Conservation (phyloP, 257 asterid genomes). For the Coffea canephora region DNA sequence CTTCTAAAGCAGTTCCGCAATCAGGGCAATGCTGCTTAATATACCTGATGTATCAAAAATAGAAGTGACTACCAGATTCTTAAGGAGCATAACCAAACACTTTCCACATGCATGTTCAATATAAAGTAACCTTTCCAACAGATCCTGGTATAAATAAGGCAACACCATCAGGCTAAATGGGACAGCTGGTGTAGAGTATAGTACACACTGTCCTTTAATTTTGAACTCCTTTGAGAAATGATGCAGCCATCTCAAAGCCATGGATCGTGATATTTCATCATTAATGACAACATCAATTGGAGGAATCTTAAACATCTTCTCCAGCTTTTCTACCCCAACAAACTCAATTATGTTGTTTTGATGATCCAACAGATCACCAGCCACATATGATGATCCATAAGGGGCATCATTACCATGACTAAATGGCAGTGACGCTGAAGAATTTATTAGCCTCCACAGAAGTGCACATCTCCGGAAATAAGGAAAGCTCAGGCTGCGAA, state of each 20-base stretch:
- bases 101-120: constrained; percentile 11
- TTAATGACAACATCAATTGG: constrained; percentile 49
- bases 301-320: constrained; percentile 76
- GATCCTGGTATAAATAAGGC: constrained; percentile 86
- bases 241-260: constrained; percentile 61
- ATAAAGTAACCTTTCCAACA: constrained; percentile 74
- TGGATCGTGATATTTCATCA: constrained; percentile 49
- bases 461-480: constrained; percentile 85
- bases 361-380: constrained; percentile 37
- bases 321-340: constrained; percentile 63
- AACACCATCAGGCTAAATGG: constrained; percentile 81
- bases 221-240: constrained; percentile 54
- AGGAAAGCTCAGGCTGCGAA: constrained; percentile 81
- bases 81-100: constrained; percentile 1
- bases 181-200: constrained; percentile 67
- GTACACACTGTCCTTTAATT: constrained; percentile 34
- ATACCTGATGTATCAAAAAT: constrained; percentile 49
- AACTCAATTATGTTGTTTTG: constrained; percentile 45
- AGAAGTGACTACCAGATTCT: constrained; percentile 19
- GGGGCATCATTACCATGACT: constrained; percentile 39
- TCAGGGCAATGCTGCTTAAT: constrained; percentile 75
- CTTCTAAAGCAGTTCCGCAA: constrained; percentile 66
- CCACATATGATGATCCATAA: constrained; percentile 38
- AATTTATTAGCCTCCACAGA: constrained; percentile 75
- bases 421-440: constrained; percentile 58